A percentile compares a stretch with the other conserved stretches of the same genome.
These are phyloP conservation scores for Lasiodiplodia citricola DNA, from an alignment of 2,329 filamentous ascomycete genomes.

Conservation along the genomic window DNA sequence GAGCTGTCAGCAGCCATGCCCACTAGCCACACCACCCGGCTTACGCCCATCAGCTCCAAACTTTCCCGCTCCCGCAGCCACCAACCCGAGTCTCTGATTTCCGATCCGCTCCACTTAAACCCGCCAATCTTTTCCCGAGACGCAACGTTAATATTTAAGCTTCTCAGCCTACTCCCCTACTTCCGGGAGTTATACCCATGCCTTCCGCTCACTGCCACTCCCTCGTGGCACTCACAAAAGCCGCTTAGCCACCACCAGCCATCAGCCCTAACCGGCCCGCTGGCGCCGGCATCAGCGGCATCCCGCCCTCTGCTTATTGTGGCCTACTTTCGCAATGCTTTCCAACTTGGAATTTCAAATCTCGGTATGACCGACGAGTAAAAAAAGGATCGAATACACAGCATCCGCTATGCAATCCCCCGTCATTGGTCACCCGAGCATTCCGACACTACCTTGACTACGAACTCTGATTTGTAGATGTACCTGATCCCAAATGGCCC, in stretches of 20 bases:
- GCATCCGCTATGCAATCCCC: background rate
- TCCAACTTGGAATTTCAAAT: background rate
- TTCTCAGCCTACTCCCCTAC: background rate
- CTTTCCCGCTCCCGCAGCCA: background rate
- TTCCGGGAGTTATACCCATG: background rate
- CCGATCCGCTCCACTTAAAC: background rate
- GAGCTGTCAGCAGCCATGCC: constrained; percentile 14
- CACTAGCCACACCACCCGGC: constrained; percentile 4
- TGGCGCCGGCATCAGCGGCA: background rate
- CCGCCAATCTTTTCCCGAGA: background rate
- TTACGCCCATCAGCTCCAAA: constrained; percentile 2
- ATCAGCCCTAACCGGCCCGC: constrained; percentile 9
- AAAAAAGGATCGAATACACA: background rate
- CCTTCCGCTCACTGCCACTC: constrained; percentile 2
- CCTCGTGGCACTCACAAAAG: constrained; percentile 1
- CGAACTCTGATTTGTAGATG: background rate
- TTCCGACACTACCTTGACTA: background rate
- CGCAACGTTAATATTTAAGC: constrained; percentile 16
- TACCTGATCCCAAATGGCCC: background rate
- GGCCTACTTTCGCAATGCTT: background rate
- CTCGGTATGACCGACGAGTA: background rate
- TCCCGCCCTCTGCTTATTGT: constrained; percentile 5
- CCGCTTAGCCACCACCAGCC: background rate
- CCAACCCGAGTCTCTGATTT: background rate
- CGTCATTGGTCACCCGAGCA: background rate